Evolutionary conservation across 768 basidiomycete genomes (phyloP).

Genomic region (Imleria badia): DNA sequence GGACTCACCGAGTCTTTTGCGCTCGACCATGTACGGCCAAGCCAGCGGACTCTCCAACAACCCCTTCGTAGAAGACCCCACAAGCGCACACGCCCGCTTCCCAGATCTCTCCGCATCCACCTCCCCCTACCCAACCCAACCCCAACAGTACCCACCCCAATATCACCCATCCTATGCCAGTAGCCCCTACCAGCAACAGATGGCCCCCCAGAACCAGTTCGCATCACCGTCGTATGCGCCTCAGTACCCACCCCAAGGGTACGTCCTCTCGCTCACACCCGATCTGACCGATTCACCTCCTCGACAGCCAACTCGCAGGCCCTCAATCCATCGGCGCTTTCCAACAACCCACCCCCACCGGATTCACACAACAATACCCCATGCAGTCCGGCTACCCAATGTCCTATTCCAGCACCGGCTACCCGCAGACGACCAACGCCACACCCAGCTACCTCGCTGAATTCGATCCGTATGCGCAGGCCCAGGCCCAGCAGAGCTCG

Average conservation of each 20-base stretch:
- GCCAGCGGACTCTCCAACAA: slow-evolving; percentile 51
- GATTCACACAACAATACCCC: slow-evolving; percentile 55
- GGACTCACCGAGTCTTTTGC: no score
- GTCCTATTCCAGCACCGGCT: slow-evolving; percentile 30
- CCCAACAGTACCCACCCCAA: slow-evolving; percentile 38
- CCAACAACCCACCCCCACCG: slow-evolving; percentile 52
- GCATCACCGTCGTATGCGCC: slow-evolving; percentile 22
- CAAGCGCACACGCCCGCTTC: slow-evolving; percentile 52
- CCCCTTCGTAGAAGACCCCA: slow-evolving; percentile 61
- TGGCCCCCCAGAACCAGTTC: slow-evolving; percentile 24
- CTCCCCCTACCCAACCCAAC: slow-evolving; percentile 25
- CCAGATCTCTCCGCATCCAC: slow-evolving; percentile 53
- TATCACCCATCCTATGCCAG: slow-evolving; percentile 27
- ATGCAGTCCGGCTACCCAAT: slow-evolving; percentile 15
- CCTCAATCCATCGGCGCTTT: slow-evolving; percentile 34
- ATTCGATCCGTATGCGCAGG: slow-evolving; percentile 40
- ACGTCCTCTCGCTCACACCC: background rate
- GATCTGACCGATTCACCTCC: slow-evolving; percentile 3
- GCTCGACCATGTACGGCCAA: slow-evolving; percentile 34
- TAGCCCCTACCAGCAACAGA: slow-evolving; percentile 11
- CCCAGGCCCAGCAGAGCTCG: background rate
- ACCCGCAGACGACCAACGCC: slow-evolving; percentile 18
- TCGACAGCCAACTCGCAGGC: slow-evolving; percentile 23
- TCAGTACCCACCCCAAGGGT: slow-evolving; percentile 27
- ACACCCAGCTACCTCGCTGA: slow-evolving; percentile 34